Evolutionary conservation across 2,329 filamentous ascomycete genomes (phyloP), one percentile per base, ranked within the genome.

Genomic region (Sporothrix schenckii): DNA sequence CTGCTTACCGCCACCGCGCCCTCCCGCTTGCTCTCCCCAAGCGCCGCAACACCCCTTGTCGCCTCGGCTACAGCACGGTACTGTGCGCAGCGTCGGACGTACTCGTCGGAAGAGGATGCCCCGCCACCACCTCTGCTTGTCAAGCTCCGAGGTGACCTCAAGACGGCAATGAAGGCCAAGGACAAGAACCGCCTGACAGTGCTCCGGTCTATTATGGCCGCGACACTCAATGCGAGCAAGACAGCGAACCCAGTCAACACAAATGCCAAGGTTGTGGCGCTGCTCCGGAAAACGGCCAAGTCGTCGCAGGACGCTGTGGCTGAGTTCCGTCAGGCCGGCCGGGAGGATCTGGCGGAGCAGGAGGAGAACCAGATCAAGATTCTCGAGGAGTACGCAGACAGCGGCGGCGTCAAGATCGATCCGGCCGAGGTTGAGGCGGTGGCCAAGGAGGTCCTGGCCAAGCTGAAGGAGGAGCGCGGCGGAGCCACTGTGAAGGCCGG

Each of bases 151-250:
- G 80, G 78, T 73, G 88, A 91, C 75, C 82, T 91, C 72, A 91
- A 91, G 80, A 79, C 83, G 11, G 88, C 89, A 65, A 90, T 91
- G 88, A 85, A 85, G 71, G 83, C 83, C 75, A 91, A 89, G 79
- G 88, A 91, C 77, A 80, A 83, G 34, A 82, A 87, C 34, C 88
- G 90, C 2, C 86, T 94, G 34, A 81, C 86, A 52, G 91, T 92
- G 50, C 84, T 94, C 65, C 90, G 92, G 74, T 79, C 84, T 53
- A 81, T 94, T 72, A 85, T 94, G 73, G 84, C 90, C 44, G 86
- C 90, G 73, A 88, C 91, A 72, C 88, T 89, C 75, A 94, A 93
- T 79, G 89, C 90, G 47, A 90, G 88, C 78, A 94, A 94, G 80
- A 92, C 91, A 16, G 77, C 84, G 52, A 83, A 81, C 52, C 91